Base-by-base conservation (phyloP, 257 asterid genomes). In the Solanum pimpinellifolium region DNA sequence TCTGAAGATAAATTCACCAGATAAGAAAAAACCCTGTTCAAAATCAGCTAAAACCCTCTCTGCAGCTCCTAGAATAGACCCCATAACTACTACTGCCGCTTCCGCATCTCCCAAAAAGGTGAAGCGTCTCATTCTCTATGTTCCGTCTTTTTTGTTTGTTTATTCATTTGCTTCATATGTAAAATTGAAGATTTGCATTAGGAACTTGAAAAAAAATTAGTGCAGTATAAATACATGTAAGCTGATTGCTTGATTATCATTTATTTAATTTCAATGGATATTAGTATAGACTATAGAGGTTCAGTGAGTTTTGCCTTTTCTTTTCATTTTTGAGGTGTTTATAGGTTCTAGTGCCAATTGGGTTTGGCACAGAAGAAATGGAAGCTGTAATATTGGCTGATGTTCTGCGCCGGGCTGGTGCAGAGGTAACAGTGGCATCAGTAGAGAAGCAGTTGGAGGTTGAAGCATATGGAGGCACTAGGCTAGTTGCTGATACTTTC, bases 341-440 rank as follows among this genome's bases (percentile, higher is more conserved):
- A 27, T 84, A 97, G 99, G 97, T 97, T 80, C 86, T 97, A 93
- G 96, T 97, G 87, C 99, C 98, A 60, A 92, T 95, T 92, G 99
- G 98, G 6, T 92, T 92, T 76, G 98, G 98, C 62, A 92, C 98
- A 9, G 99, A 95, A 84, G 98, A 97, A 92, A 95, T 95, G 98
- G 99, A 97, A 89, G 98, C 95, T 44, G 98, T 97, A 86, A 94
- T 94, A 90, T 86, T 95, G 85, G 89, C 91, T 84, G 94, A 91
- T 91, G 93, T 97, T 44, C 91, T 97, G 72, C 94, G 99, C 87
- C 95, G 97, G 73, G 98, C 98, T 2, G 98, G 99, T 31, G 98
- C 99, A 2, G 90, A 89, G 66, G 99, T 97, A 88, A 97, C 93
- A 9, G 89, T 97, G 70, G 99, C 99, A 14, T 97, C 99, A 21